Conservation (phyloP, 176 grass and related monocot genomes). For the Carex pumila region DNA sequence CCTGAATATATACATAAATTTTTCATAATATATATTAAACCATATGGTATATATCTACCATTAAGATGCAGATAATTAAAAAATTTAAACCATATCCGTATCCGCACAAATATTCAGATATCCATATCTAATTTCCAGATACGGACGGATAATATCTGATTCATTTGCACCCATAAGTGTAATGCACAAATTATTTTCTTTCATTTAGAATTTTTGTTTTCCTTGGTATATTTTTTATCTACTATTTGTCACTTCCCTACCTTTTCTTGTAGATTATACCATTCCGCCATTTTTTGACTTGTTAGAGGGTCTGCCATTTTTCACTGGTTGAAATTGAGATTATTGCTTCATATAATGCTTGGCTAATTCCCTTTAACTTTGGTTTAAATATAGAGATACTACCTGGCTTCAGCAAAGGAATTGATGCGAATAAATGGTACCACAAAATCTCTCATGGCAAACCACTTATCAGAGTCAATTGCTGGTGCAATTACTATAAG, state of each 20-base stretch:
- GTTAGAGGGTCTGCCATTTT: not conserved
- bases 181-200: not conserved
- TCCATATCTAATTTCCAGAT: no score
- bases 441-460: constrained; percentile 76
- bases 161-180: no score
- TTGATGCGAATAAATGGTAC: constrained; percentile 97
- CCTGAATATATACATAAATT: no score
- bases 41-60: no score
- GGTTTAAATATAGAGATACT: constrained; percentile 61
- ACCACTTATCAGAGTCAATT: constrained; percentile 87
- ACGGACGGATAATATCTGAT: no score
- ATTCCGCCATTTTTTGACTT: not conserved
- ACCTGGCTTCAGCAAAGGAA: constrained; percentile 79
- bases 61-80: no score
- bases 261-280: not conserved
- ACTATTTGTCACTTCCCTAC: not conserved
- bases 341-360: not conserved
- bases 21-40: no score
- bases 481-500: constrained; percentile 71
- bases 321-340: not conserved
- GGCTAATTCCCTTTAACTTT: not conserved
- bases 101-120: no score
- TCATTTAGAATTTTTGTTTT: not conserved
- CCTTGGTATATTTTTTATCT: not conserved
- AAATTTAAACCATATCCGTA: no score